Base-by-base conservation (phyloP, 192 early-diverging fungal species). In the Coemansia sp. region DNA sequence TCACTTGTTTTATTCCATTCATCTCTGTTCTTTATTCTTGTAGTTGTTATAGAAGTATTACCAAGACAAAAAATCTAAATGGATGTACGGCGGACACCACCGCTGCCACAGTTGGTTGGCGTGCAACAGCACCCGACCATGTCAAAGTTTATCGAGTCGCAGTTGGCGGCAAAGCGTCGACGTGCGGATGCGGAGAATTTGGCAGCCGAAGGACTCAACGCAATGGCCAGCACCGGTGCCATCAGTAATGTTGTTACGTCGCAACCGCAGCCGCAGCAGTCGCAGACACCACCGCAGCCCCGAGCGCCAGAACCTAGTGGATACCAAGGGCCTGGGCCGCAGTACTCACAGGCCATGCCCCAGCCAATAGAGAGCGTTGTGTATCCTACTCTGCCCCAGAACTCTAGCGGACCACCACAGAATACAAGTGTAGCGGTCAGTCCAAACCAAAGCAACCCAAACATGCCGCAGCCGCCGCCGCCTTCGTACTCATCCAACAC, bases 191-290 rank as follows among this genome's bases (percentile, higher is more conserved):
- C n/a, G 2, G 47, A 2, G 19, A n/a, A 19, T 48, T 19, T 19
- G 47, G 47, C 6, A 48, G 7, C 47, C 4, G 47, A 48, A 17
- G 7, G 7, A 8, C 15, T 19, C 1, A 48, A 20, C n/a, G 47
- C 8, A 19, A 15, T 48, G 2, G 47, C 47, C 19, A 48, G 47
- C 19, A 48, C 47, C 2, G 47, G 17, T 15, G n/a, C n/a, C 12
- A 19, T 20, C 4, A 48, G 19, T 19, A 48, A 17, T 19, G n/a
- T 5, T 48, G 47, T 48, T 8, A 48, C 47, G 2, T 48, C 25
- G 53, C 53, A 55, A 28, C 53, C 53, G 53, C 52, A 54, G 22
- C 53, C 53, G 53, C 52, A 54, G 22, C 26, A 19, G 23, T 51
- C 52, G 52, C 52, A 54, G 52, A 4, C 3, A 46, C 47, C 15